Evolutionary conservation across 2,329 filamentous ascomycete genomes (phyloP), one percentile per base, ranked within the genome.

Genomic region (Microsporum audouinii): DNA sequence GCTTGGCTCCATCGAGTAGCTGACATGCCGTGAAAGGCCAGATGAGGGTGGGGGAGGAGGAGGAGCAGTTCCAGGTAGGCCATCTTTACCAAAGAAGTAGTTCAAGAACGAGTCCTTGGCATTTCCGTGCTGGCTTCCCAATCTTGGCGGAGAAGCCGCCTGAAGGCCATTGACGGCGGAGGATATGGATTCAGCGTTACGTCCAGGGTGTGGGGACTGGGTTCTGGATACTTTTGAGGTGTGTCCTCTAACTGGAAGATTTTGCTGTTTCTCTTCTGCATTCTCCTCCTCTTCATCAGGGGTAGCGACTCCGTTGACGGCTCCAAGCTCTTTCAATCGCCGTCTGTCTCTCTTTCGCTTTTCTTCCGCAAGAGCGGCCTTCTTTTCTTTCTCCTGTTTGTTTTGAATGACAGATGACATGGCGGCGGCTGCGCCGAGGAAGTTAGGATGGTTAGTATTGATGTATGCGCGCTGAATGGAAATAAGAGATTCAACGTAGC

Each of bases 361-460:
- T 74, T 97, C 91, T 68, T 95, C 91, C 62, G 89, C 87, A 17
- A 89, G 79, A 47, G 88, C 75, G 43, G 81, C 83, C 73, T 90
- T 91, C 74, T 90, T 87, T 75, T 99, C 92, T 67, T 91, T 87
- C 66, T 99, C 94, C 72, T 97, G 91, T 76, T 94, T 96, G 71
- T 88, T 92, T 71, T 85, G 89, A 63, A 99, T 95, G 55, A 99
- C 92, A 56, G 94, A 91, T 66, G 90, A 92, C 94, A 99, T 99
- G 64, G 94, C 94, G 39, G 91, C 92, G 27, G 94, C 92, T 14
- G 94, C 94, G 51, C 94, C 94, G 14, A 97, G 84, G 78, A 99
- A 99, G 75, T 99, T 99, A 57, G 94, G 94, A 72, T 99, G 94
- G 71, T 99, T 99, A 47, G 94, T 99, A 78, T 99, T 99, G 77